A percentile compares a stretch with the other conserved stretches of the same genome.
Conservation (phyloP, 2,329 filamentous ascomycete species). For the Fusarium equiseti region DNA sequence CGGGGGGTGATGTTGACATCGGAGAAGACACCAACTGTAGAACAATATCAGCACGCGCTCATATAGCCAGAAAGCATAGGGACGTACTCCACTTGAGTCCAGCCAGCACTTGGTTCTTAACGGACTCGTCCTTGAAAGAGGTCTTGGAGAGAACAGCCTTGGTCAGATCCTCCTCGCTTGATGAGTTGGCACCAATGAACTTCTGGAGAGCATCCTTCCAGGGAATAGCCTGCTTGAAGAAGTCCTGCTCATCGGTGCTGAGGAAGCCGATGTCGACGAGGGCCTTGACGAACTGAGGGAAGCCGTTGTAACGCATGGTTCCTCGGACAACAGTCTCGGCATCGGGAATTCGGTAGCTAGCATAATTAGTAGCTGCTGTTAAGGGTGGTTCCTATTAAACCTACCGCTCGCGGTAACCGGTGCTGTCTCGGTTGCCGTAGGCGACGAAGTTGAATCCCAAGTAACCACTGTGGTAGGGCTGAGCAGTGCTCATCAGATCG, state of each 20-base stretch:
- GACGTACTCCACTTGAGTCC: slow-evolving; percentile 34
- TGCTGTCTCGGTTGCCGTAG: slow-evolving; percentile 94
- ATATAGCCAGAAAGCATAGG: neutral
- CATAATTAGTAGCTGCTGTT: neutral
- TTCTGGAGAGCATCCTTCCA: slow-evolving; percentile 90
- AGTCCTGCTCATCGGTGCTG: slow-evolving; percentile 65
- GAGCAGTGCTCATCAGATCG: slow-evolving; percentile 87
- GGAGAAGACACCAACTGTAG: slow-evolving; percentile 39
- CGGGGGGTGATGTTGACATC: slow-evolving; percentile 69
- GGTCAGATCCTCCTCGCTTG: slow-evolving; percentile 75
- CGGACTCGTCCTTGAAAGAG: slow-evolving; percentile 38
- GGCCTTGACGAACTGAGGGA: slow-evolving; percentile 89
- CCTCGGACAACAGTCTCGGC: slow-evolving; percentile 87
- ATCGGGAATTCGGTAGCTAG: slow-evolving; percentile 78
- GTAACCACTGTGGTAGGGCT: slow-evolving; percentile 87
- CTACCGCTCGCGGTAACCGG: slow-evolving; percentile 87
- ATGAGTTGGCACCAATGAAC: slow-evolving; percentile 77
- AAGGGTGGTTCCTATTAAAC: neutral
- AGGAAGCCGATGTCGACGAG: slow-evolving; percentile 94
- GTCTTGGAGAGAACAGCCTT: slow-evolving; percentile 80
- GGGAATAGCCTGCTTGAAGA: slow-evolving; percentile 73
- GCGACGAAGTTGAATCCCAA: slow-evolving; percentile 87
- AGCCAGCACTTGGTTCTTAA: slow-evolving; percentile 30
- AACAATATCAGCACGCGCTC: neutral
- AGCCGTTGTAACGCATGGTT: slow-evolving; percentile 87